Base-by-base conservation (phyloP, 2,329 filamentous ascomycete genomes). In the Phialophora chinensis region DNA sequence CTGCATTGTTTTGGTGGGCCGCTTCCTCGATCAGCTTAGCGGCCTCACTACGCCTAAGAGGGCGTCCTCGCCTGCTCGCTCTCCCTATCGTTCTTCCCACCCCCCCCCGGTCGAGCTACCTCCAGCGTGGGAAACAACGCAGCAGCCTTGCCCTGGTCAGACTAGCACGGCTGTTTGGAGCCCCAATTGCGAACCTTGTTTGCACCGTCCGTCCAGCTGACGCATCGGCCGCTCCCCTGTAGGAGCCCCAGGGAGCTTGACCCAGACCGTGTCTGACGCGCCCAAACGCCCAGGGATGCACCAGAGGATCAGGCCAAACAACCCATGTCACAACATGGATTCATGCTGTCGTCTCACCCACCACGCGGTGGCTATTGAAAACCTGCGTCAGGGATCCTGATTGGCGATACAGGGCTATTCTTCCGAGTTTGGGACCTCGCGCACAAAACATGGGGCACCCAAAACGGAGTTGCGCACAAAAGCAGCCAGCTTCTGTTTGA, bases 311-410 rank as follows among this genome's bases (percentile, higher is more conserved):
- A 66, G 62, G 56, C 60, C 61, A 70, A 70, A 70, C 66, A 66
- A 63, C 65, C 66, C 68, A 70, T 70, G 68, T 70, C 68, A 70
- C 68, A 70, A 68, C 68, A 70, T 70, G 66, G 66, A 66, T 64
- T 66, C 54, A 65, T 60, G 49, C 60, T 67, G 60, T 59, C 63
- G 65, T 70, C 66, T 63, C 63, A 66, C 65, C 62, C 68, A 68
- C 63, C 69, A 62, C 60, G 68, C 35, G 67, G 55, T 53, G 44
- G 38, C 65, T 66, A 69, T 52, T 63, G 65, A 62, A 57, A 49
- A 42, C 33, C 33, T 55, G 17, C 35, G 3, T 23, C 55, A 31
- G 49, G 35, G 56, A 31, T 60, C 11, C 47, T 53, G 55, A 60
- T 58, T 59, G 33, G 47, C 23, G 29, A 5, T 6, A 27, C n/a